Percentiles rank a stretch among this genome's conserved stretches.
Evolutionary conservation across 805 yeast genomes (phyloP).

Genomic region (Priceomyces fermenticarens): DNA sequence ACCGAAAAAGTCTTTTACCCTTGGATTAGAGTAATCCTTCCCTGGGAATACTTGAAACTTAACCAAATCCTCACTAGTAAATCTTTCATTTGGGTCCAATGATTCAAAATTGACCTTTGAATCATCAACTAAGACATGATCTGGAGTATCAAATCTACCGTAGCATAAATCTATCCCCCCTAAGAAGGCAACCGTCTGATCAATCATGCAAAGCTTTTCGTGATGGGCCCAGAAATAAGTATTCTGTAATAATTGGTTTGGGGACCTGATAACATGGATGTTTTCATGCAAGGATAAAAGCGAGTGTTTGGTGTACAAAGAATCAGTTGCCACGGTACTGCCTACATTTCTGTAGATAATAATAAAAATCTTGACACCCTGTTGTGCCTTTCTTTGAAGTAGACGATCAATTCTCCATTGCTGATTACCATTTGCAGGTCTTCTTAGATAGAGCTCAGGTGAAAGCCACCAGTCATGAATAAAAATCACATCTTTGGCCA

Average conservation of each 20-base stretch:
- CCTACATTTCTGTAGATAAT: slow-evolving; percentile 94
- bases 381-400: slow-evolving; percentile 83
- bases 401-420: slow-evolving; percentile 89
- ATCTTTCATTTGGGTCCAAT: slow-evolving; percentile 25
- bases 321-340: slow-evolving; percentile 87
- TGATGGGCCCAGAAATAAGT: slow-evolving; percentile 99
- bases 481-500: slow-evolving; percentile 90
- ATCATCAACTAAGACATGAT: slow-evolving; percentile 86
- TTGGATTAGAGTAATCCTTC: slow-evolving; percentile 94
- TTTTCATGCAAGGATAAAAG: slow-evolving; percentile 80
- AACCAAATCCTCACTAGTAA: slow-evolving; percentile 38
- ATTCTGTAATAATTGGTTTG: slow-evolving; percentile 89
- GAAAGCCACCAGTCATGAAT: slow-evolving; percentile 99
- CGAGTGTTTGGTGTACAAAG: slow-evolving; percentile 92
- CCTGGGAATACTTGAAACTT: slow-evolving; percentile 83
- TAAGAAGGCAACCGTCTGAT: slow-evolving; percentile 81
- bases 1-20: slow-evolving; percentile 80
- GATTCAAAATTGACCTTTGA: slow-evolving; percentile 32
- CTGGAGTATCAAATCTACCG: slow-evolving; percentile 96
- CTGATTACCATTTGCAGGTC: slow-evolving; percentile 95
- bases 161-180: slow-evolving; percentile 97
- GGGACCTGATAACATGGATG: slow-evolving; percentile 88
- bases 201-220: slow-evolving; percentile 85
- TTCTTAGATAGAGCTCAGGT: slow-evolving; percentile 87
- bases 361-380: slow-evolving; percentile 91